These are phyloP conservation scores for Trichocladium uniseriatum DNA, from an alignment of 495 filamentous ascomycete genomes.

Conservation along the genomic window DNA sequence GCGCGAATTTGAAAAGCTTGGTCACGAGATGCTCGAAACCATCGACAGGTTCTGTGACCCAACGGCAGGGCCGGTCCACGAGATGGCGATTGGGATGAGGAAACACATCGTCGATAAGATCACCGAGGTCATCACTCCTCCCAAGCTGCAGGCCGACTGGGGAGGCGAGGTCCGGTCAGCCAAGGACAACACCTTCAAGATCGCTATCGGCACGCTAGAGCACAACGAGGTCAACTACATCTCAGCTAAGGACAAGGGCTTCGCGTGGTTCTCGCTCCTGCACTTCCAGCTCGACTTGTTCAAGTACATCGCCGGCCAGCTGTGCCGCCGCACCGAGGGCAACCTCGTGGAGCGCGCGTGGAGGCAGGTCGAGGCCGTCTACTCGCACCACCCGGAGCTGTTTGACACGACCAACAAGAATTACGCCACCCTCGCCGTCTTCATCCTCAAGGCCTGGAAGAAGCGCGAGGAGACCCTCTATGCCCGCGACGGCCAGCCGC, in stretches of 20 bases:
- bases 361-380: slow-evolving; percentile 33
- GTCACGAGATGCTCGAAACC: slow-evolving; percentile 34
- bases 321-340: slow-evolving; percentile 41
- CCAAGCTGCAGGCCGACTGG: slow-evolving; percentile 36
- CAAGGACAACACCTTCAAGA: slow-evolving; percentile 41
- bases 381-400: slow-evolving; percentile 37
- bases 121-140: slow-evolving; percentile 34
- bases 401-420: slow-evolving; percentile 34
- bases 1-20: slow-evolving; percentile 37
- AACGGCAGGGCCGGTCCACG: slow-evolving; percentile 51
- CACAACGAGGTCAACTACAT: slow-evolving; percentile 35
- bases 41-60: slow-evolving; percentile 50
- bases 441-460: slow-evolving; percentile 40
- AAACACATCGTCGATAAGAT: slow-evolving; percentile 36
- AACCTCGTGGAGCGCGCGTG: slow-evolving; percentile 45
- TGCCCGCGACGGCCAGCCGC: slow-evolving; percentile 9
- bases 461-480: slow-evolving; percentile 29
- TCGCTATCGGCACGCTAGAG: slow-evolving; percentile 36
- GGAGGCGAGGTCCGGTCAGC: slow-evolving; percentile 27
- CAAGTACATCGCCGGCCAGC: slow-evolving; percentile 44
- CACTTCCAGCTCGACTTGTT: slow-evolving; percentile 47
- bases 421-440: slow-evolving; percentile 33
- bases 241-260: slow-evolving; percentile 28
- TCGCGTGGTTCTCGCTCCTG: slow-evolving; percentile 42
- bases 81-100: slow-evolving; percentile 41